Percentiles rank a stretch among this genome's conserved stretches.
Conservation (phyloP, 139 green algal species). For the Dunaliella sp. region DNA sequence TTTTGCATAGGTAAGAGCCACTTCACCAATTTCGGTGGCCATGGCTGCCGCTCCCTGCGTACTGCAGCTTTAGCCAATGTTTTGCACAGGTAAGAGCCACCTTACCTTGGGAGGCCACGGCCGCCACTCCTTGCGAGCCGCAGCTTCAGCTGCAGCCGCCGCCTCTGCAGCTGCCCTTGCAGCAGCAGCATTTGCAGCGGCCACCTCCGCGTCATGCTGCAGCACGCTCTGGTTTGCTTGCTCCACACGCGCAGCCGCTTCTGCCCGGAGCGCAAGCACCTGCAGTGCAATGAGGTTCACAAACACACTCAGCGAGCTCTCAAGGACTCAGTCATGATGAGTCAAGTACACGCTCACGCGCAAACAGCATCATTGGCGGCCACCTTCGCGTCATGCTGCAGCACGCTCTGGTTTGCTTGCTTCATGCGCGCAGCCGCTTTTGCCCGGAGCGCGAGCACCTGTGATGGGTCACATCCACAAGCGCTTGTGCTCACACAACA, state of each 20-base stretch:
- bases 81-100: no score
- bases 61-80: no score
- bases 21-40: no score
- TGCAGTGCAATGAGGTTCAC: no score
- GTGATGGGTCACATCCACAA: not conserved
- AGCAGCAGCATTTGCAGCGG: constrained; percentile 12
- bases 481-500: no score
- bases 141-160: constrained; percentile 20
- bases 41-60: no score
- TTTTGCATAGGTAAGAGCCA: no score
- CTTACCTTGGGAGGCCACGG: constrained; percentile 44
- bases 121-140: constrained; percentile 20
- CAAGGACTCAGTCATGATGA: no score
- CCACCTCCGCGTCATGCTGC: constrained; percentile 13
- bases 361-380: constrained; percentile 11
- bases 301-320: no score
- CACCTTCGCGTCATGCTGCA: constrained; percentile 13
- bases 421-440: not conserved
- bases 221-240: not conserved
- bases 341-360: no score
- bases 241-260: not conserved
- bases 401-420: not conserved
- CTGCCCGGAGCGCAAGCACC: constrained; percentile 10
- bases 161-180: constrained; percentile 9
- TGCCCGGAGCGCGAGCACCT: not conserved